Evolutionary conservation across 306 rosid species (phyloP).

Genomic region (Trichosanthes cucumerina): DNA sequence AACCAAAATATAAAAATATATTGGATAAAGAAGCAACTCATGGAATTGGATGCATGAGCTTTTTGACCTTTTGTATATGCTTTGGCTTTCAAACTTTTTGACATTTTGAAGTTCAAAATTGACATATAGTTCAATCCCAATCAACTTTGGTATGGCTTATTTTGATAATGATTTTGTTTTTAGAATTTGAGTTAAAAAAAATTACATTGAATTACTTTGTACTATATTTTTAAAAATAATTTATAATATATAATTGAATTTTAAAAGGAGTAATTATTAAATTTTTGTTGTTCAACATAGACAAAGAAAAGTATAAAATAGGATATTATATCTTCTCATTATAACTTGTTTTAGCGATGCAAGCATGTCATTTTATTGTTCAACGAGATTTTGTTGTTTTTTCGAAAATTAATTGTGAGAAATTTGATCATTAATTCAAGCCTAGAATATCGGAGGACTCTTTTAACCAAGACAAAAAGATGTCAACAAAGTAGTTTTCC

Average conservation of each 20-base stretch:
- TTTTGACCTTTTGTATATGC: conserved; percentile 7
- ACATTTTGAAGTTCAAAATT: background rate
- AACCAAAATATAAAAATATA: background rate
- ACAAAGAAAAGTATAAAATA: background rate
- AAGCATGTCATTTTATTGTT: background rate
- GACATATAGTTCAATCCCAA: background rate
- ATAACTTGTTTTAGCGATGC: background rate
- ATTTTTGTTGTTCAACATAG: background rate
- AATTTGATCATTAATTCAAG: background rate
- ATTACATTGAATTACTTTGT: background rate
- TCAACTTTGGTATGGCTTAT: background rate
- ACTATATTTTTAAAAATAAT: too few species aligned
- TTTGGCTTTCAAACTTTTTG: background rate
- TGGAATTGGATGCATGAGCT: background rate
- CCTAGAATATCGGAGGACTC: background rate
- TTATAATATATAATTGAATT: background rate
- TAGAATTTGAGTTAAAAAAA: background rate
- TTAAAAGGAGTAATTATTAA: background rate
- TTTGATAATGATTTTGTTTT: background rate
- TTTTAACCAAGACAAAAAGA: background rate
- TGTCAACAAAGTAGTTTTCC: background rate
- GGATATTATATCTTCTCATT: background rate
- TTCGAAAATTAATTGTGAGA: background rate
- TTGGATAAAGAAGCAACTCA: background rate
- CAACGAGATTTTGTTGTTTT: background rate